Evolutionary conservation across 352 stramenopile species (phyloP), one percentile per base, ranked within the genome.

Genomic region (Globisporangium echinulatum): DNA sequence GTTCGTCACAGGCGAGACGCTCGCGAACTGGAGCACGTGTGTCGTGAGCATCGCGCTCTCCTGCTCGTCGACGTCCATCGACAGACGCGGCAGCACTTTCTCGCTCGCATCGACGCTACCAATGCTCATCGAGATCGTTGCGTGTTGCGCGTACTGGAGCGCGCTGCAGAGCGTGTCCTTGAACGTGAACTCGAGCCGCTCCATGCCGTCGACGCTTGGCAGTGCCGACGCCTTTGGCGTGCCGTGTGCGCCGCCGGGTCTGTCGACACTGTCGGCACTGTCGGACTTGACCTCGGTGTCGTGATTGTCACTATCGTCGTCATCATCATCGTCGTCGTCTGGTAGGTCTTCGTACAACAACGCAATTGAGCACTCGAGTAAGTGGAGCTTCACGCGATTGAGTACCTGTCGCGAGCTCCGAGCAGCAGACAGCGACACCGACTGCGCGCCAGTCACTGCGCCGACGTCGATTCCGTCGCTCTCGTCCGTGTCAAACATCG

Each of bases 301-400:
- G 5, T 75, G 66, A 10, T 87, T 70, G 46, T 73, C 68, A 48
- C 13, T 48, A n/a, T 50, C 15, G 0, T 6, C 46, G 9, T 36
- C 40, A 13, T 8, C 71, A 15, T 79, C 69, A 6, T 74, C 70
- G 10, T 87, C 72, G 42, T 75, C 68, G 50, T 90, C 77, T 1
- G 69, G 72, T 17, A 93, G 62, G 55, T 96, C 85, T 57, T 96
- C 83, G 54, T 96, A 96, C 36, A 96, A 59, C 51, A 96, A 58
- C 25, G 89, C 63, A 39, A 87, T 68, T 4, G 89, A 66, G 39
- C 83, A 89, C 51, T 93, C 75, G 10, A 93, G 70, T 33, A 96
- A 59, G 62, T 94, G 85, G 5, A 92, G 14, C 61, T 96, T 96
- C 33, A 91, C 58, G 13, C 82, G 74, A 17, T 69, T 88, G 8